phyloP scores from a whole-genome alignment of 805 yeast genomes.

The Starmerella stellata region DNA sequence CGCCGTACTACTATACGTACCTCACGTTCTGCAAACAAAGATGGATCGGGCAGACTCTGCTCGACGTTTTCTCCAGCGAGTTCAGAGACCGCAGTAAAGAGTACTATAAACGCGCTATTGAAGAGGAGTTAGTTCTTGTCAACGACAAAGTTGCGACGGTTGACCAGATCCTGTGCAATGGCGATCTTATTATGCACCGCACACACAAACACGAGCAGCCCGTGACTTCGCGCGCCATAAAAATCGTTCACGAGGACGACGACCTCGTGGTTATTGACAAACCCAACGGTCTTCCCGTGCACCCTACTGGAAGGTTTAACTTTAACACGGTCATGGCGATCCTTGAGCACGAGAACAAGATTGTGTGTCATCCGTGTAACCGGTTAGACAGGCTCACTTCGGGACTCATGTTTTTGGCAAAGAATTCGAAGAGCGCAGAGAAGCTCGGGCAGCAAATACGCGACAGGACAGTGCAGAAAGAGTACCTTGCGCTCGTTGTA shows the following conservation, averaged over 20 bases:
- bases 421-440: constrained; percentile 62
- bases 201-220: constrained; percentile 86
- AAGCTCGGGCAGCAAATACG: constrained; percentile 47
- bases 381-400: constrained; percentile 80
- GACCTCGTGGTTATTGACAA: constrained; percentile 70
- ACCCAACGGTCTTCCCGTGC: constrained; percentile 89
- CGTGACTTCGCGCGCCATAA: constrained; percentile 40
- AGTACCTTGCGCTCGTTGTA: constrained; percentile 70
- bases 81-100: constrained; percentile 60
- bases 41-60: constrained; percentile 69
- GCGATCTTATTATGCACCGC: constrained; percentile 63
- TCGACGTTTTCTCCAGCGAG: constrained; percentile 69
- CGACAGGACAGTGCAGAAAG: constrained; percentile 57
- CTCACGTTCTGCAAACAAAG: constrained; percentile 77
- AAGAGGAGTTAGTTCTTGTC: constrained; percentile 59
- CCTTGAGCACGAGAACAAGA: constrained; percentile 49
- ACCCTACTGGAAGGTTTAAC: constrained; percentile 75
- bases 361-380: constrained; percentile 67
- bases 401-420: constrained; percentile 84
- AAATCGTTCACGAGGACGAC: constrained; percentile 56
- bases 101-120: constrained; percentile 48
- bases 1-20: constrained; percentile 78
- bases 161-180: constrained; percentile 55
- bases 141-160: constrained; percentile 46
- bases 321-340: constrained; percentile 67